Percentiles rank a stretch among this genome's conserved stretches.
Evolutionary conservation across 352 stramenopile genomes (phyloP).

Genomic region (Phytophthora sp.): DNA sequence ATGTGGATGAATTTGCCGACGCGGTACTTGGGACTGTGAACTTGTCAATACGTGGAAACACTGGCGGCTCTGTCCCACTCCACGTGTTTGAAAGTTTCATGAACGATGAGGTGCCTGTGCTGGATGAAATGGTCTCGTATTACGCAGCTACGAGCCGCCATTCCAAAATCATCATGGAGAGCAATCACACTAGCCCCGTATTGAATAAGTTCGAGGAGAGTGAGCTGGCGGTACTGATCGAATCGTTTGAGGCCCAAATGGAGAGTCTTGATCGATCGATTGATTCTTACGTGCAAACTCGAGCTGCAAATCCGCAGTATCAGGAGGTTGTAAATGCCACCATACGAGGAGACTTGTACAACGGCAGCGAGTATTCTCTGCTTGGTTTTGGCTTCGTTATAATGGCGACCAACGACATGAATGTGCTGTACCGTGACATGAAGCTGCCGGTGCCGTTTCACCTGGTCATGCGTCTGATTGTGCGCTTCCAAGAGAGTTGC

Average conservation of each 20-base stretch:
- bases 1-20: conserved; percentile 63
- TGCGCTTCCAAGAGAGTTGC: conserved; percentile 67
- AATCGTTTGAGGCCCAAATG: conserved; percentile 27
- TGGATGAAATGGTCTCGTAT: conserved; percentile 47
- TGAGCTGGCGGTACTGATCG: conserved; percentile 44
- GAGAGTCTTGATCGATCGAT: conserved; percentile 35
- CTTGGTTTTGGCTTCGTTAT: conserved; percentile 64
- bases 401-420: conserved; percentile 55
- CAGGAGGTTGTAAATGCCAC: conserved; percentile 45
- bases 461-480: conserved; percentile 50
- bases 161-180: conserved; percentile 34
- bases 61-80: conserved; percentile 17
- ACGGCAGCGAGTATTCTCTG: conserved; percentile 59
- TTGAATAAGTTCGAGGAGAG: conserved; percentile 37
- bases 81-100: conserved; percentile 46
- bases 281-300: conserved; percentile 33
- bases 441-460: conserved; percentile 62
- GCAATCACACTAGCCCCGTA: conserved; percentile 24
- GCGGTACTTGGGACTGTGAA: conserved; percentile 52
- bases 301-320: conserved; percentile 40
- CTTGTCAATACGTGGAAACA: conserved; percentile 26
- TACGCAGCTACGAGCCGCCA: conserved; percentile 43
- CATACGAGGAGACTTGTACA: conserved; percentile 40
- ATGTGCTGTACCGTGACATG: conserved; percentile 64
- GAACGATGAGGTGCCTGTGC: conserved; percentile 23